phyloP scores from a whole-genome alignment of 192 early-diverging fungal species.

The Coemansia sp. region DNA sequence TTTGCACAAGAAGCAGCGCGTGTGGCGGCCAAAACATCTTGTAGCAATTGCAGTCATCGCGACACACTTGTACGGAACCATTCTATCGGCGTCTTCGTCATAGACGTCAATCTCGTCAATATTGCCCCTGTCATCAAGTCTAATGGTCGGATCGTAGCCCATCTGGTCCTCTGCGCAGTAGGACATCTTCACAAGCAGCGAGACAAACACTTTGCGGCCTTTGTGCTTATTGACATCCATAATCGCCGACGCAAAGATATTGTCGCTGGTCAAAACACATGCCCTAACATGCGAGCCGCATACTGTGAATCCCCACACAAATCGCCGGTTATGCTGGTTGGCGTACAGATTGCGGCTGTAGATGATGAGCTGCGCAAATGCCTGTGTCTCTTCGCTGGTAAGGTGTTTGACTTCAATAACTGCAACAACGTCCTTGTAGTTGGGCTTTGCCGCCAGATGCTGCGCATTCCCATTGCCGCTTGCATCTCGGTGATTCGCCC shows the following conservation, averaged over 20 bases:
- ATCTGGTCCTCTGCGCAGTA: too few species aligned
- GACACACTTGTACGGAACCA: too few species aligned
- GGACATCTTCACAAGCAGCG: constrained; percentile 11
- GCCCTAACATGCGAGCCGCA: constrained; percentile 8
- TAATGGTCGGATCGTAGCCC: too few species aligned
- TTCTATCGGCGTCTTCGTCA: too few species aligned
- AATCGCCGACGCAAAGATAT: not conserved
- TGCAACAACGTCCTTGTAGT: not conserved
- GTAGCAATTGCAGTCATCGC: too few species aligned
- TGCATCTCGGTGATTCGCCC: not conserved
- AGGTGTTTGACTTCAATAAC: constrained; percentile 7
- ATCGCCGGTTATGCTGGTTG: constrained; percentile 11
- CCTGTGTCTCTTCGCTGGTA: not conserved
- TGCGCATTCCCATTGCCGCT: not conserved
- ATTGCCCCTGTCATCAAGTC: too few species aligned
- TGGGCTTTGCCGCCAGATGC: not conserved
- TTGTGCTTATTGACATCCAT: constrained; percentile 7
- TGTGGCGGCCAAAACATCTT: too few species aligned
- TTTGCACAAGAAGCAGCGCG: too few species aligned
- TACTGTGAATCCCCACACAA: constrained; percentile 26
- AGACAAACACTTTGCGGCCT: constrained; percentile 4
- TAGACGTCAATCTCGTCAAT: too few species aligned
- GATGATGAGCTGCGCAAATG: constrained; percentile 4
- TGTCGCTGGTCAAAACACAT: constrained; percentile 5
- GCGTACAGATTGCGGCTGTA: constrained; percentile 17